Conservation (phyloP, 306 rosid species). For the Purshia tridentata region DNA sequence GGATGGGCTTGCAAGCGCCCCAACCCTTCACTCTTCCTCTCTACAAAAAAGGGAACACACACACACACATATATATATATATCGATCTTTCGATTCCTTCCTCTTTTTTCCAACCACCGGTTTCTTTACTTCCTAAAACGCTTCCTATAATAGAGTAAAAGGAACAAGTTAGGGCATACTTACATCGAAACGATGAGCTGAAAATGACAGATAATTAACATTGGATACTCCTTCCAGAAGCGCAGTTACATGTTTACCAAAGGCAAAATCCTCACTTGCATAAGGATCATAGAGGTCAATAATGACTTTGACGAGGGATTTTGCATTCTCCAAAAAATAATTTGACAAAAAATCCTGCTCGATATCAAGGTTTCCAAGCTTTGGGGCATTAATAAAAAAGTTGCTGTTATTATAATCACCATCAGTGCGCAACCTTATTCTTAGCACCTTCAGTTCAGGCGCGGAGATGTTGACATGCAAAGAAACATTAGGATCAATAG, state of each 20-base stretch:
- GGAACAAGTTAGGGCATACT: neutral
- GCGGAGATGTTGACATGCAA: neutral
- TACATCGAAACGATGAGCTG: neutral
- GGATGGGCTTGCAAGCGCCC: neutral
- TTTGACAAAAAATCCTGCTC: neutral
- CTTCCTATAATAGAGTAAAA: neutral
- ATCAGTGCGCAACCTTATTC: neutral
- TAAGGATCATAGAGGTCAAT: neutral
- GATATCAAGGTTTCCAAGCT: neutral
- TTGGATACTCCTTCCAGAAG: neutral
- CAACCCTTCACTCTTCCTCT: no score
- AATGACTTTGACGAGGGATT: neutral
- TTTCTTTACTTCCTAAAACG: no score
- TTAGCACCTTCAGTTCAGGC: neutral
- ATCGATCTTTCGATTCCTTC: no score
- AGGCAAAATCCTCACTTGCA: neutral
- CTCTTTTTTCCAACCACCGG: no score
- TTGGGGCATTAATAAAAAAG: slow-evolving; percentile 2
- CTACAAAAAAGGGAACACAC: no score
- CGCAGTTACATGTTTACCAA: neutral
- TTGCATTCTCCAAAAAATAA: neutral
- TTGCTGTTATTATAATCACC: neutral
- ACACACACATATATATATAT: no score
- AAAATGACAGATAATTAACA: neutral
- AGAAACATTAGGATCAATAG: no score